These are phyloP conservation scores for Aspergillus tamarii DNA, from an alignment of 2,329 filamentous ascomycete genomes.

Conservation along the genomic window DNA sequence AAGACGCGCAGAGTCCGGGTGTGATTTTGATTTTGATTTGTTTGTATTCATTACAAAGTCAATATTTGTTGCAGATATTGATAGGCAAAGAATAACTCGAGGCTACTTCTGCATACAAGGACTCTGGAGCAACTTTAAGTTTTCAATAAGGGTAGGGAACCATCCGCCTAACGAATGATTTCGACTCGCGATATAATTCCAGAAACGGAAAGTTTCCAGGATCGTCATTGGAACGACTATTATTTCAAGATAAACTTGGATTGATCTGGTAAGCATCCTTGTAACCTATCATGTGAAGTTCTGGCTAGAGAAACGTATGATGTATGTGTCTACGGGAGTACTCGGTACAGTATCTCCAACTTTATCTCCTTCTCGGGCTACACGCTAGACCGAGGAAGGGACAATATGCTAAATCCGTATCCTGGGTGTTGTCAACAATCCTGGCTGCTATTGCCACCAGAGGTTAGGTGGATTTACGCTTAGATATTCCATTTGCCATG, in stretches of 20 bases:
- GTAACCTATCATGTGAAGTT: no score
- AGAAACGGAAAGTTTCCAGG: background rate
- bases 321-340: no score
- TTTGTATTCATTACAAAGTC: background rate
- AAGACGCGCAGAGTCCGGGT: no score
- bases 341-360: background rate
- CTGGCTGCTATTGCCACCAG: background rate
- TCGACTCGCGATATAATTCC: background rate
- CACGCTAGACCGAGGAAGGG: background rate
- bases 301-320: no score
- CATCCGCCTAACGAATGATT: background rate
- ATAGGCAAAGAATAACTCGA: background rate
- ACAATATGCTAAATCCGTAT: background rate
- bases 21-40: background rate
- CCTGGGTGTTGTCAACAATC: background rate
- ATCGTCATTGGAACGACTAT: background rate
- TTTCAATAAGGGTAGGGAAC: no score
- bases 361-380: background rate
- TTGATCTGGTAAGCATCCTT: background rate
- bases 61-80: background rate
- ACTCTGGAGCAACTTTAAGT: no score
- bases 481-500: no score
- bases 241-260: no score
- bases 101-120: no score
- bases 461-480: no score